phyloP scores from a whole-genome alignment of 2,329 filamentous ascomycete species.

The Bisporella sp. region DNA sequence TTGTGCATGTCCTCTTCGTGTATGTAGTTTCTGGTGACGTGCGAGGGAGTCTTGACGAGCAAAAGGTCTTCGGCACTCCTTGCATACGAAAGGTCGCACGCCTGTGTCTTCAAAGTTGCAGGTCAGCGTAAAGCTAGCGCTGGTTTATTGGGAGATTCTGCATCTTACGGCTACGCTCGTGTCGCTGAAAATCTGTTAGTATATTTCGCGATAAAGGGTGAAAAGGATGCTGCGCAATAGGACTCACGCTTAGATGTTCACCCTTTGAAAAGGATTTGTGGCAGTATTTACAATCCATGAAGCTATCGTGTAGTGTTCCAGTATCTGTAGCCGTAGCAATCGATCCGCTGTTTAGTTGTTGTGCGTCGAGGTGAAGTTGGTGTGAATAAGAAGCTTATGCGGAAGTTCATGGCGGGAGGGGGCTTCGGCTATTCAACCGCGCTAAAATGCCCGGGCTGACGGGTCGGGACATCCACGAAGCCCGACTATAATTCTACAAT shows the following conservation, averaged over 20 bases:
- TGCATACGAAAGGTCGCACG: slow-evolving; percentile 31
- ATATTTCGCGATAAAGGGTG: neutral
- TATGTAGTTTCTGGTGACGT: slow-evolving; percentile 36
- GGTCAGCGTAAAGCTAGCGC: neutral
- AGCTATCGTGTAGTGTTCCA: neutral
- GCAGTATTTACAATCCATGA: slow-evolving; percentile 31
- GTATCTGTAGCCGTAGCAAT: no score
- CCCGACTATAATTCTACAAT: no score
- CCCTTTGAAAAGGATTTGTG: slow-evolving; percentile 35
- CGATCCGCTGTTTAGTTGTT: no score
- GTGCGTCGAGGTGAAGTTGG: no score
- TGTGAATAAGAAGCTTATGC: no score
- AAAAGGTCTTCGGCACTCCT: slow-evolving; percentile 33
- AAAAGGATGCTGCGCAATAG: neutral
- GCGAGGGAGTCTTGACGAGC: slow-evolving; percentile 37
- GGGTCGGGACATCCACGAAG: no score
- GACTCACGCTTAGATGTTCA: slow-evolving; percentile 32
- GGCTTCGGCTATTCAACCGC: no score
- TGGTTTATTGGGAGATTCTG: neutral
- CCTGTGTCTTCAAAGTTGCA: slow-evolving; percentile 11
- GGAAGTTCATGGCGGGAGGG: no score
- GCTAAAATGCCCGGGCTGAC: no score
- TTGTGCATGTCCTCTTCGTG: slow-evolving; percentile 23
- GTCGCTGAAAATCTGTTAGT: slow-evolving; percentile 27
- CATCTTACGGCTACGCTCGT: slow-evolving; percentile 35